Evolutionary conservation across 352 stramenopile species (phyloP).

Genomic region (Pelagophyceae sp.): DNA sequence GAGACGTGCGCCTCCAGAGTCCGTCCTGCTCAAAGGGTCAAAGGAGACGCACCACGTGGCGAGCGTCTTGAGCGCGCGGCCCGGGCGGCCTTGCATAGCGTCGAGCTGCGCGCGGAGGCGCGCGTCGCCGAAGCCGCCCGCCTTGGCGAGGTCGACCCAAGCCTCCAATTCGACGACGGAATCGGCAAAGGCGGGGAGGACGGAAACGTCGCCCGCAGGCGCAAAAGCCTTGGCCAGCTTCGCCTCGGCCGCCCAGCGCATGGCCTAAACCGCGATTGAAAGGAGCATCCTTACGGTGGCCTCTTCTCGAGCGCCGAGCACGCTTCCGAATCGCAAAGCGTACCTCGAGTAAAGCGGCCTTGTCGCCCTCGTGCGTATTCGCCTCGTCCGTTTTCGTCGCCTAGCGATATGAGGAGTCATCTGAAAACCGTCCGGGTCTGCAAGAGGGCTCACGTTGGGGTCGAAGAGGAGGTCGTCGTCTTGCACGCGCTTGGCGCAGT

Average conservation of each 20-base stretch:
- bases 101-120: background rate
- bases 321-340: too few relatives aligned
- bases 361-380: background rate
- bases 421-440: too few relatives aligned
- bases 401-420: too few relatives aligned
- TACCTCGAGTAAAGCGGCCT: background rate
- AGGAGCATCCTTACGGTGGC: too few relatives aligned
- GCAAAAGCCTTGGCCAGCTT: background rate
- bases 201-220: background rate
- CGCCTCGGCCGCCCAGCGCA: constrained; percentile 13
- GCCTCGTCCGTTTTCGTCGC: too few relatives aligned
- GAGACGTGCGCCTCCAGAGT: background rate
- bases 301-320: too few relatives aligned
- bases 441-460: background rate
- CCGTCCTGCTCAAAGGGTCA: background rate
- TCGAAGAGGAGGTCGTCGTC: background rate
- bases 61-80: background rate
- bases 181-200: background rate
- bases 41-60: background rate
- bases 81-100: background rate
- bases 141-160: constrained; percentile 7
- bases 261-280: too few relatives aligned
- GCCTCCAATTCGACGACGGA: background rate
- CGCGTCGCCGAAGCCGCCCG: background rate
- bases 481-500: background rate